Base-by-base conservation (phyloP, 2,329 filamentous ascomycete genomes). In the Nannizzia gypsea region DNA sequence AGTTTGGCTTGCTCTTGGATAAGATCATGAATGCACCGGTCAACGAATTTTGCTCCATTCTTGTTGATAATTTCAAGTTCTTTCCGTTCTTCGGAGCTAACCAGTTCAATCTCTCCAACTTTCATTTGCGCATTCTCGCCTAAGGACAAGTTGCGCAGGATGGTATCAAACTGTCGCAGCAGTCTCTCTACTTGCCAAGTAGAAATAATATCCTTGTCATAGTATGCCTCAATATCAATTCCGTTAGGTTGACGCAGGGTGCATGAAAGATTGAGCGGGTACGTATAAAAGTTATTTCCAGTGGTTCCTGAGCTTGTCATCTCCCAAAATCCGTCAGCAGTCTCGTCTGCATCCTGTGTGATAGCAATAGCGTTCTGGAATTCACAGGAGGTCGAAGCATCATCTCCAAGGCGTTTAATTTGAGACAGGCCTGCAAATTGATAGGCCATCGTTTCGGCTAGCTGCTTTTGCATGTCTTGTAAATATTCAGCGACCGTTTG, bases 401-500 rank as follows among this genome's bases (percentile, higher is more conserved):
- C 71, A 1, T 76, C 70, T 63, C 79, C 80, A 17, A 83, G 69
- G 17, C 75, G 73, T 20, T 81, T 79, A 60, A 77, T 77, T 55
- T 75, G 71, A 56, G 75, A 73, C 13, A 77, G 56, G 5, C 75
- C 75, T 9, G 80, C 76, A 67, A 86, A 82, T 70, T 86, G 81
- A 65, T 83, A 79, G 0, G 81, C 79, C 3, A 84, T 83, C 56
- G 80, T 76, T 6, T 75, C 71, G 0, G 81, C 72, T 0, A 77
- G 78, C 60, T 79, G 76, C 24, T 78, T 71, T 48, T 85, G 82
- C 3, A 85, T 75, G 2, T 73, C 69, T 56, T 79, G 74, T 3
- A 85, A 71, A 62, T 78, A 84, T 46, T 80, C 76, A 0, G 70
- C 66, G 1, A 72, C 69, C 34, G 70, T 71, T 46, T 73, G 68